Evolutionary conservation across 768 basidiomycete genomes (phyloP), one percentile per base, ranked within the genome.

Genomic region (Amanita brunnescens): DNA sequence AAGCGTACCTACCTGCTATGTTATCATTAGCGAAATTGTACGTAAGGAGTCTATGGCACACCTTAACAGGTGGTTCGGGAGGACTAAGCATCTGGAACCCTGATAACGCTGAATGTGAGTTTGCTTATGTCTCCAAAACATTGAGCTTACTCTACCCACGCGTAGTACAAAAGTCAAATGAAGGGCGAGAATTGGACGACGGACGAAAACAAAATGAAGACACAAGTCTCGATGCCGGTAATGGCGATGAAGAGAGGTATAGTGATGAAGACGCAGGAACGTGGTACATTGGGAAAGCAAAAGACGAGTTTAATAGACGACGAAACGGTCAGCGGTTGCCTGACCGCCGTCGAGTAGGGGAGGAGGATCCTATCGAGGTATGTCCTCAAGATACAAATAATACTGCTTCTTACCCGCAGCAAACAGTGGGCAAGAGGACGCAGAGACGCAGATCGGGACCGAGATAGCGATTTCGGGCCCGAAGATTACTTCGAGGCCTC

Each of bases 1-100:
- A 97, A 61, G 94, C 93, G 0, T 92, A 90, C 62, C 70, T 97
- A 20, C 93, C 95, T 0, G 88, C 96, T 41, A 66, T 80, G 23
- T 68, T 98, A 16, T 93, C 91, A 2, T 71, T 98, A 34, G 68
- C 80, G 46, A 91, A 89, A 62, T 68, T 99, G 24, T 88, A 97
- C 62, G 63, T 80, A 7, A 81, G 85, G 14, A 94, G 91, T 60
- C 68, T 91, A 45, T 94, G 88, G 87, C 80, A 90, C 60, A 87
- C 84, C 8, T 61, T 90, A 7, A 78, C 73, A 61, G 87, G 90
- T 21, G 83, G 89, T 4, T 68, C 77, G 49, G 80, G 78, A 30
- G 85, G 83, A 2, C 72, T 89, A 26, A 80, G 73, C 55, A 64
- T 90, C 33, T 90, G 85, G 86, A 70, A 66, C 13, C 64, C 73